phyloP scores from a whole-genome alignment of 2,329 filamentous ascomycete species.

The Colletotrichum eremochloae region DNA sequence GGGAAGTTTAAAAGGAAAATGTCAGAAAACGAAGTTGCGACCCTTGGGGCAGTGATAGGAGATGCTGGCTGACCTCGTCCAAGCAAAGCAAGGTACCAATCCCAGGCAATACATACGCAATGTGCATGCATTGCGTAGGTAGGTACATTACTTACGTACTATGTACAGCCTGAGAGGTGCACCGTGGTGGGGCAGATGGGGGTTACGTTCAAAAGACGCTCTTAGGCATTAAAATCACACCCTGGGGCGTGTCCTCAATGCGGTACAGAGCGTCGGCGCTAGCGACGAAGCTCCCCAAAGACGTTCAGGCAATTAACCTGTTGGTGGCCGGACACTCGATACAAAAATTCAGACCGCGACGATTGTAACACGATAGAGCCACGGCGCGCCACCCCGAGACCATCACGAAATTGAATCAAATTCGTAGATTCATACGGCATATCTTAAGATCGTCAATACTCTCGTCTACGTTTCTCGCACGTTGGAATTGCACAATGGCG shows the following conservation, averaged over 20 bases:
- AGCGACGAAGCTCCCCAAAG: constrained; percentile 30
- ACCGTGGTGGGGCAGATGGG: constrained; percentile 36
- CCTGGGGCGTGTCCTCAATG: constrained; percentile 24
- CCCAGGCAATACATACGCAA: constrained; percentile 29
- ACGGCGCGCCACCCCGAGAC: constrained; percentile 13
- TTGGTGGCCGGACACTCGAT: constrained; percentile 20
- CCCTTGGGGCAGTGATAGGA: constrained; percentile 29
- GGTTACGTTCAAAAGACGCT: neutral
- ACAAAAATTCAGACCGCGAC: constrained; percentile 36
- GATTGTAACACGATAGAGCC: constrained; percentile 15
- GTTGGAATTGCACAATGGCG: constrained; percentile 47
- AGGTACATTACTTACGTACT: constrained; percentile 11
- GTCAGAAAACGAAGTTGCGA: constrained; percentile 18
- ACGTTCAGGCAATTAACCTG: constrained; percentile 23
- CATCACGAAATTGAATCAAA: neutral
- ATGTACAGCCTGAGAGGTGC: constrained; percentile 12
- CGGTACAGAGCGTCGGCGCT: constrained; percentile 15
- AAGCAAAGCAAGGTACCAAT: constrained; percentile 20
- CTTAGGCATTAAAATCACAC: constrained; percentile 37
- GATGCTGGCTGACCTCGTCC: constrained; percentile 22
- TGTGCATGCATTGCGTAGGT: constrained; percentile 10
- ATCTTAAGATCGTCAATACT: neutral
- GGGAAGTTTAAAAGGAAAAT: neutral
- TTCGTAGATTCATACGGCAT: no score
- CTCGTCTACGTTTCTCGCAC: neutral